Evolutionary conservation across 2,329 filamentous ascomycete genomes (phyloP), one percentile per base, ranked within the genome.

Genomic region (Raffaelea arxii): DNA sequence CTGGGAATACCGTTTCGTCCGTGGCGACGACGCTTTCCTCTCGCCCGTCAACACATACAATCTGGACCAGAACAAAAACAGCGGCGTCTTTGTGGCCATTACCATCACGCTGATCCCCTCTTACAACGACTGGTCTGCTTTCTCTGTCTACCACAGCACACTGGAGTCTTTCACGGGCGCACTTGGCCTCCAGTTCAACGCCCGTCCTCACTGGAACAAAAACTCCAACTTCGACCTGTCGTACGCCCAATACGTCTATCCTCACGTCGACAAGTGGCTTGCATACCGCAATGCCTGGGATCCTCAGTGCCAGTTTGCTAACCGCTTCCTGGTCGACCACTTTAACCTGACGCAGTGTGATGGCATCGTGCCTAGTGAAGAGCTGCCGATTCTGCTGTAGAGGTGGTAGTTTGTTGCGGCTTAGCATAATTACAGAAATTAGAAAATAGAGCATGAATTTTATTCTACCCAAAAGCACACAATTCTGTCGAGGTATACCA

Each of bases 151-250:
- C 24, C 18, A n/a, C 16, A 25, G 30, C 40, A 30, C 23, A 14
- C 40, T 41, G 4, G 40, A 10, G 6, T 19, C 40, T 10, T 41
- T 41, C 22, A 21, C 22, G 9, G 12, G 7, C 12, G 24, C 6
- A 7, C 40, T 41, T 10, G 40, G 40, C 40, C n/a, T 18, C 7
- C 25, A 41, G 40, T 25, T 27, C 40, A 41, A 41, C n/a, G 40
- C 22, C 24, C 40, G 40, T 10, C 40, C 40, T 3, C 40, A 41
- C 40, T 41, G 40, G 40, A 41, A 41, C 40, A 41, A 41, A 25
- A 27, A 27, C n/a, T 41, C 40, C 2, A 27, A 41, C 3, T 41
- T 41, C 22, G 22, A 41, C 11, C 23, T 41, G 3, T 19, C 40
- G n/a, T 41, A 41, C 24, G 40, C 40, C 24, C n/a, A 41, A 19